These are phyloP conservation scores for Penicillium palitans DNA, from an alignment of 2,329 filamentous ascomycete genomes.

Conservation along the genomic window DNA sequence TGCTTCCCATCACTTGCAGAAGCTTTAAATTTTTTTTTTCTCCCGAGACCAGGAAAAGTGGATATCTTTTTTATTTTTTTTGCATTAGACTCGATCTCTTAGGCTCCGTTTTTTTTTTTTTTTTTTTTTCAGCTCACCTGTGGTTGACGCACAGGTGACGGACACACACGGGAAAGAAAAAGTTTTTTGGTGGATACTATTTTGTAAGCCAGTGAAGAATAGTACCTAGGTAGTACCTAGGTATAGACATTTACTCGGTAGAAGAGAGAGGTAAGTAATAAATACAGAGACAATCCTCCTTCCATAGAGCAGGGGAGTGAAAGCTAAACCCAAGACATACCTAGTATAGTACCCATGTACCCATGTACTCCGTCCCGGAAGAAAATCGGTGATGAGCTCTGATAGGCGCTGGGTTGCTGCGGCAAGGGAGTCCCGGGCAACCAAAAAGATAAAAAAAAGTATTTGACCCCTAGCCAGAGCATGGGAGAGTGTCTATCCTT, in stretches of 20 bases:
- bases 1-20: conserved; percentile 26
- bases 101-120: conserved; percentile 19
- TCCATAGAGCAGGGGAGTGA: neutral
- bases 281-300: conserved; percentile 7
- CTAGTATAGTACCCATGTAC: too few relatives aligned
- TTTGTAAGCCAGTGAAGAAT: neutral
- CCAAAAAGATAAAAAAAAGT: conserved; percentile 20
- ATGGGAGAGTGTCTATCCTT: conserved; percentile 8
- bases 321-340: conserved; percentile 5
- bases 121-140: conserved; percentile 24
- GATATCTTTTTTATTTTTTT: conserved; percentile 19
- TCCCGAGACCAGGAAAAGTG: conserved; percentile 34
- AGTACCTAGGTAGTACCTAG: too few relatives aligned
- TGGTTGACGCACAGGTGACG: conserved; percentile 4
- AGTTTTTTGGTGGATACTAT: conserved; percentile 18
- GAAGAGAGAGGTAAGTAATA: too few relatives aligned
- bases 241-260: too few relatives aligned
- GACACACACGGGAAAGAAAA: conserved; percentile 23
- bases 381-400: conserved; percentile 14
- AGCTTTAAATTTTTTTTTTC: conserved; percentile 37
- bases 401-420: conserved; percentile 39
- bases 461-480: conserved; percentile 12
- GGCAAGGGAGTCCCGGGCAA: conserved; percentile 44
- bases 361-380: too few relatives aligned
- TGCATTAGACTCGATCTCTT: conserved; percentile 38